These are phyloP conservation scores for Handroanthus guayacan DNA, from an alignment of 257 asterid genomes.

Conservation along the genomic window DNA sequence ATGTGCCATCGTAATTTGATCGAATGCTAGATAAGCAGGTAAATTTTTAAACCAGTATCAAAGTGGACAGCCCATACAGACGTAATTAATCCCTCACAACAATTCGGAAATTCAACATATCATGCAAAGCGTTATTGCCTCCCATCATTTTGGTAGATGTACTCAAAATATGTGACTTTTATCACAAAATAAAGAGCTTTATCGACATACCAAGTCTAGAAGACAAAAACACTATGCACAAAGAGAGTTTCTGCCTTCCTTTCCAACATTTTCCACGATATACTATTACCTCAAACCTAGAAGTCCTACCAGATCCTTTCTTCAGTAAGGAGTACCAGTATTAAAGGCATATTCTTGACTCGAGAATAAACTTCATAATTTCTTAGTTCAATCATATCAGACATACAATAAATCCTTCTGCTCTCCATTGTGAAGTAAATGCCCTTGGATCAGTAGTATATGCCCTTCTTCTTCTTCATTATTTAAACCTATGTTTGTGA, in stretches of 20 bases:
- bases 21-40: not conserved
- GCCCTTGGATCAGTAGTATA: not conserved
- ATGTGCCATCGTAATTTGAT: constrained; percentile 18
- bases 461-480: not conserved
- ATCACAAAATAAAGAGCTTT: not conserved
- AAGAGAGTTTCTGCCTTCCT: not conserved
- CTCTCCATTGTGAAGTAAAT: not conserved
- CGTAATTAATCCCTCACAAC: not conserved
- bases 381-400: not conserved
- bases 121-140: not conserved
- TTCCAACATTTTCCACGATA: constrained; percentile 10
- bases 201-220: not conserved
- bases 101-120: not conserved
- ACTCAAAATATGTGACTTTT: not conserved
- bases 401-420: not conserved
- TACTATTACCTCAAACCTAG: not conserved
- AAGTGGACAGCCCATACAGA: not conserved
- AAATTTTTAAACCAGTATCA: not conserved
- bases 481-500: not conserved
- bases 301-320: constrained; percentile 1
- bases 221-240: not conserved
- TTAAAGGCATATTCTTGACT: not conserved
- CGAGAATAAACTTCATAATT: not conserved
- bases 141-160: not conserved
- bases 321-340: not conserved